These are phyloP conservation scores for Sechiopsis laciniata DNA, from an alignment of 306 rosid genomes.

Conservation along the genomic window DNA sequence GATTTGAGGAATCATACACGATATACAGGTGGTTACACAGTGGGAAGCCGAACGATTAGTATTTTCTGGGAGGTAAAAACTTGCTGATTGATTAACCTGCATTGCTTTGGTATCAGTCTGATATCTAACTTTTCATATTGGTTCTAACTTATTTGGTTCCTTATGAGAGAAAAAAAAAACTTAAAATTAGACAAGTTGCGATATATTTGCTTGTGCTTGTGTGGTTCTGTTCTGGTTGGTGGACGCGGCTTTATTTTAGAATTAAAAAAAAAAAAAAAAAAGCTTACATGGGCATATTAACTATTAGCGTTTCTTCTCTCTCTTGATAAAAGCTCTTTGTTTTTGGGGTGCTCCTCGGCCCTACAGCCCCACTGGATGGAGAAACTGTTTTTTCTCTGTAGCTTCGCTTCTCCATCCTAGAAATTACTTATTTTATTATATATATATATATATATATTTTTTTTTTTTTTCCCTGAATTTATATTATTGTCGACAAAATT, in stretches of 20 bases:
- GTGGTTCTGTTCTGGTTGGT: neutral
- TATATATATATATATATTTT: too few relatives aligned
- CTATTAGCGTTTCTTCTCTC: neutral
- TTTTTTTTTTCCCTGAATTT: neutral
- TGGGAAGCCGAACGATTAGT: slow-evolving; percentile 74
- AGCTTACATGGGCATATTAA: neutral
- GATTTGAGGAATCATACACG: slow-evolving; percentile 80
- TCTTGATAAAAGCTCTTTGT: neutral
- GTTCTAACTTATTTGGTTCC: neutral
- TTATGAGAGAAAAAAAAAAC: neutral
- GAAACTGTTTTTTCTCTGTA: neutral
- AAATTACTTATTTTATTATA: neutral
- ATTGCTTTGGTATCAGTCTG: slow-evolving; percentile 2
- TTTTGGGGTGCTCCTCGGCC: neutral
- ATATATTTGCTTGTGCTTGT: neutral
- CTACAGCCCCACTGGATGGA: neutral
- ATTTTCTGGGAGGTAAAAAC: slow-evolving; percentile 86
- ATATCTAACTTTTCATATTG: neutral
- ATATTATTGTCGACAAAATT: neutral
- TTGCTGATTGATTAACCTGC: slow-evolving; percentile 10
- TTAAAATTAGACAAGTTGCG: neutral
- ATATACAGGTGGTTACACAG: slow-evolving; percentile 88
- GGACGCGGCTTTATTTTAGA: neutral
- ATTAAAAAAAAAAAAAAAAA: neutral
- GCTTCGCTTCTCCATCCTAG: neutral